Evolutionary conservation across 73 alveolate genomes (phyloP).

Genomic region (Paramecium primaurelia): DNA sequence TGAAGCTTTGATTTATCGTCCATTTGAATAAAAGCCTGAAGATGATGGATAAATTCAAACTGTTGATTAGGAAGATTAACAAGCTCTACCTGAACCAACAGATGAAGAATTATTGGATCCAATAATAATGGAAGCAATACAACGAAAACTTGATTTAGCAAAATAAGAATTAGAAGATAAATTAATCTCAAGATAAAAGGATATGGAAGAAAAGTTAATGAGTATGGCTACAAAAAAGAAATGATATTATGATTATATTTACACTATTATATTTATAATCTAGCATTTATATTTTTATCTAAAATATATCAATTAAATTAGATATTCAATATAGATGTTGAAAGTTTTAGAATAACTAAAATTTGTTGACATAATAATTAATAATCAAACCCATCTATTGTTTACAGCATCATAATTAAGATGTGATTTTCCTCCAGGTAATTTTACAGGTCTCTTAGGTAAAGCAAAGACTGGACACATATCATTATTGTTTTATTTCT

Average conservation of each 20-base stretch:
- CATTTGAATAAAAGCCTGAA: neutral
- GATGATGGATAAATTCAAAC: neutral
- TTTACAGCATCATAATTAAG: neutral
- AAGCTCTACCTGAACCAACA: neutral
- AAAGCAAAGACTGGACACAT: neutral
- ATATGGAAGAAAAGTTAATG: slow-evolving; percentile 2
- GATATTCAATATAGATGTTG: neutral
- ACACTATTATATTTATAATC: neutral
- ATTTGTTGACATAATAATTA: neutral
- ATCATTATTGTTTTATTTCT: neutral
- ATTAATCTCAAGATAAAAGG: neutral
- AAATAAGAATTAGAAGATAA: neutral
- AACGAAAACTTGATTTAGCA: neutral
- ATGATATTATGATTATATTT: neutral
- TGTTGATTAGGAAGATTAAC: neutral
- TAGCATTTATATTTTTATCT: neutral
- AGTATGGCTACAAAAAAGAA: neutral
- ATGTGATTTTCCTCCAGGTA: slow-evolving; percentile 12
- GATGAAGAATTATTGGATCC: slow-evolving; percentile 40
- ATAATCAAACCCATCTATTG: neutral
- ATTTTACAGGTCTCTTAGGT: neutral
- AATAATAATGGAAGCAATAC: neutral
- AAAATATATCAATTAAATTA: no score
- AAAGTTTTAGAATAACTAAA: neutral
- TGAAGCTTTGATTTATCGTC: neutral